Evolutionary conservation across 129 eudicot species (phyloP), one percentile per base, ranked within the genome.

Genomic region (Pseudognaphalium luteoalbum): DNA sequence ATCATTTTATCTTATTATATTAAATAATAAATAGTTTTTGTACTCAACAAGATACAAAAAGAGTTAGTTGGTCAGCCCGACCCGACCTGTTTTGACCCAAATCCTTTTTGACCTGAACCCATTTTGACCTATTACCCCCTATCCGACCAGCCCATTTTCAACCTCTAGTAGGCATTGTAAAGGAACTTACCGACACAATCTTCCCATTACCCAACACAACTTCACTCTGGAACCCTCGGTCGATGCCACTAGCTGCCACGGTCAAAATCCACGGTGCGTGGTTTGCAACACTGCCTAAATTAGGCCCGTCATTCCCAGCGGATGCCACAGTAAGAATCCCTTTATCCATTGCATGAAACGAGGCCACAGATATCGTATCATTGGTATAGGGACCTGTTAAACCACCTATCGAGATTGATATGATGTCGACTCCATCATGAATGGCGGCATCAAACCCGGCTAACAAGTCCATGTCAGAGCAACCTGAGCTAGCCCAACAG

Each of bases 381-480:
- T 66, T 66, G 0, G 79, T 81, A 42, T 91, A 89, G 51, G 47
- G 22, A 11, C 86, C 90, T 0, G 90, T 66, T 39, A 74, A 28
- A 2, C 97, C 99, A 10, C 99, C 99, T 68, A 94, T 87, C 4
- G 99, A 94, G 70, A 94, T 81, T 10, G 96, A 88, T 75, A 94
- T 89, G 17, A 94, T 69, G 61, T 94, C 99, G 15, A 94, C 99
- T 3, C 99, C 99, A 71, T 94, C 97, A 22, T 82, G 75, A 71
- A 94, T 89, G 73, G 99, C 99, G 6, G 89, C 87, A 4, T 94
- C 96, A 76, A 94, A 89, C 44, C 93, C 99, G 7, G 99, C 99
- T 57, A 94, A 83, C 70, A 94, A 77, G 90, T 94, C 96, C 91
- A 87, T 86, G 77, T 94, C 99, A 0, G 93, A 71, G 74, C 99